Evolutionary conservation across 768 basidiomycete species (phyloP).

Genomic region (Boletales sp.): DNA sequence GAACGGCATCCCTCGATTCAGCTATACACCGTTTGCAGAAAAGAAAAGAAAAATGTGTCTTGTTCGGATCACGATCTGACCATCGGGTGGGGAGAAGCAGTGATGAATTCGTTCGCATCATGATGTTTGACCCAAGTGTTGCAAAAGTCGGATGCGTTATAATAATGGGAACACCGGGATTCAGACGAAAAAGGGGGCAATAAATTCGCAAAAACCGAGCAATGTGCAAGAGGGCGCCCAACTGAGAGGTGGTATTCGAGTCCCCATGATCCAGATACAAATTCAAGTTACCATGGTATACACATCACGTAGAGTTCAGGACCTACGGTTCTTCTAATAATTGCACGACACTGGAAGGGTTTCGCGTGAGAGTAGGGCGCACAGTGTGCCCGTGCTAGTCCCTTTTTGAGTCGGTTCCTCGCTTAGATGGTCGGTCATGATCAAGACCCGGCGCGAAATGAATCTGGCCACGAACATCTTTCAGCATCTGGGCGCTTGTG

Average conservation of each 20-base stretch:
- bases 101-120: not conserved
- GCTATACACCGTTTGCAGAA: too few species aligned
- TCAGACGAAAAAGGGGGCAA: not conserved
- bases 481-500: not conserved
- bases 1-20: too few species aligned
- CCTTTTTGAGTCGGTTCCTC: slow-evolving; percentile 2
- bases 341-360: not conserved
- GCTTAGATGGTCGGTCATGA: slow-evolving; percentile 1
- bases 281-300: too few species aligned
- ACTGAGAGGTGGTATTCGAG: not conserved
- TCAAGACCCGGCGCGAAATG: not conserved
- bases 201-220: too few species aligned
- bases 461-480: not conserved
- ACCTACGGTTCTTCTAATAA: not conserved
- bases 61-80: too few species aligned
- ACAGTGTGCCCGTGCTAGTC: not conserved
- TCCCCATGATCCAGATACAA: too few species aligned
- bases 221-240: too few species aligned
- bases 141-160: not conserved
- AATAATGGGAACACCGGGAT: slow-evolving; percentile 1
- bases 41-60: too few species aligned
- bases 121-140: too few species aligned
- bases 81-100: too few species aligned
- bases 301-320: slow-evolving; percentile 15
- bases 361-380: slow-evolving; percentile 7